Conservation (phyloP, 352 stramenopile genomes). For the Proteromonas lacertae region DNA sequence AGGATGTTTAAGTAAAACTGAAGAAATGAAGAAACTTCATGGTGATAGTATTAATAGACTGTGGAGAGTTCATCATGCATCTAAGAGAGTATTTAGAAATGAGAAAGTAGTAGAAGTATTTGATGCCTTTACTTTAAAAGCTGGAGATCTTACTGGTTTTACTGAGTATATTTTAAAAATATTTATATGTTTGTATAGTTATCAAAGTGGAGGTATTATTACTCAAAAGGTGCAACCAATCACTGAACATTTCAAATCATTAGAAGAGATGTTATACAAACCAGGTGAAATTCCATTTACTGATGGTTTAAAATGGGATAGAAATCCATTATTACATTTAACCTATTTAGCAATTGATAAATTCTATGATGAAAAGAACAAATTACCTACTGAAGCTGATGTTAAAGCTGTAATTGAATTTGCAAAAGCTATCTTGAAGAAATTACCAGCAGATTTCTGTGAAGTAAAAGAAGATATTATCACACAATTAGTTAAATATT, state of each 20-base stretch:
- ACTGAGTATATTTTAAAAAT: not conserved
- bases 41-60: no score
- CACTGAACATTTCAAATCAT: slow-evolving; percentile 7
- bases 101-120: not conserved
- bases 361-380: slow-evolving; percentile 26
- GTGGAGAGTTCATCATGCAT: not conserved
- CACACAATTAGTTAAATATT: not conserved
- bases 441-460: not conserved
- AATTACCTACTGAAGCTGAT: slow-evolving; percentile 28
- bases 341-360: slow-evolving; percentile 41
- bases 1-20: not conserved
- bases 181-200: not conserved
- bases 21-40: no score
- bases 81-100: no score
- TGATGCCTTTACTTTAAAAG: not conserved
- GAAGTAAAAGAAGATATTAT: not conserved
- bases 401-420: slow-evolving; percentile 28
- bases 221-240: slow-evolving; percentile 5
- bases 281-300: slow-evolving; percentile 22
- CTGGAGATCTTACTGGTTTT: not conserved
- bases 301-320: slow-evolving; percentile 39
- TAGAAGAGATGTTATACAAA: slow-evolving; percentile 22
- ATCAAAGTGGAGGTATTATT: not conserved
- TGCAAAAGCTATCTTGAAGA: slow-evolving; percentile 9
- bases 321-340: slow-evolving; percentile 27